Evolutionary conservation across 2,329 filamentous ascomycete genomes (phyloP).

Genomic region (Ambrosiella cleistominuta): DNA sequence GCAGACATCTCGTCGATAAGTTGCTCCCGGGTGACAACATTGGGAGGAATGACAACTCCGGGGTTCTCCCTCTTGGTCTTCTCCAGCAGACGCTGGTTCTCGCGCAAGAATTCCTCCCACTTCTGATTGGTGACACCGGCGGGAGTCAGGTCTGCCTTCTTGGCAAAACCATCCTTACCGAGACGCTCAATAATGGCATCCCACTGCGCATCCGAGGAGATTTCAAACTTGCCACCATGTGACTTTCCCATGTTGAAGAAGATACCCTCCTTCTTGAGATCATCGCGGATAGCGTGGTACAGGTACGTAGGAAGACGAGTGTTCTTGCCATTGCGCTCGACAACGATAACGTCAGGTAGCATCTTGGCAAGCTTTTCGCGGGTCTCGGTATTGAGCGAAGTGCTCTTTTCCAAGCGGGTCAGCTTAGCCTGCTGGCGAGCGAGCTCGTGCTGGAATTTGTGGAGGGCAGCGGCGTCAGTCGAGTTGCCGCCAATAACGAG

Average conservation of each 20-base stretch:
- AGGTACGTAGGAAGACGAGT: slow-evolving; percentile 38
- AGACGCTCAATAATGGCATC: slow-evolving; percentile 27
- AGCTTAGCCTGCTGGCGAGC: slow-evolving; percentile 14
- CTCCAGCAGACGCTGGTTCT: slow-evolving; percentile 20
- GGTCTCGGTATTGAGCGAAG: slow-evolving; percentile 15
- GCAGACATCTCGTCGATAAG: slow-evolving; percentile 28
- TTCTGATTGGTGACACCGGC: slow-evolving; percentile 20
- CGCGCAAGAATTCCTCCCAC: slow-evolving; percentile 18
- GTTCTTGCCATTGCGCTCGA: slow-evolving; percentile 34
- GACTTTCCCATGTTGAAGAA: slow-evolving; percentile 30
- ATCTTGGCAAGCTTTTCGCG: slow-evolving; percentile 28
- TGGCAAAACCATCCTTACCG: slow-evolving; percentile 18
- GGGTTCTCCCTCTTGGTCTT: slow-evolving; percentile 19
- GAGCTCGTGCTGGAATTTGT: slow-evolving; percentile 20
- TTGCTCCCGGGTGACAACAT: slow-evolving; percentile 29
- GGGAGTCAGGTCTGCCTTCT: slow-evolving; percentile 6
- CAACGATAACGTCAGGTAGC: slow-evolving; percentile 39
- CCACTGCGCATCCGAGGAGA: slow-evolving; percentile 31
- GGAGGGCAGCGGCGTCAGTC: slow-evolving; percentile 19
- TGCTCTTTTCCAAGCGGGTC: slow-evolving; percentile 2
- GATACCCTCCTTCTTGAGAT: slow-evolving; percentile 31
- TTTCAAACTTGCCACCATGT: slow-evolving; percentile 20
- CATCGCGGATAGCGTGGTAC: slow-evolving; percentile 43
- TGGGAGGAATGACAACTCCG: slow-evolving; percentile 16
- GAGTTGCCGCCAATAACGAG: slow-evolving; percentile 16